phyloP scores from a whole-genome alignment of 768 basidiomycete species.

The Filobasidium floriforme region DNA sequence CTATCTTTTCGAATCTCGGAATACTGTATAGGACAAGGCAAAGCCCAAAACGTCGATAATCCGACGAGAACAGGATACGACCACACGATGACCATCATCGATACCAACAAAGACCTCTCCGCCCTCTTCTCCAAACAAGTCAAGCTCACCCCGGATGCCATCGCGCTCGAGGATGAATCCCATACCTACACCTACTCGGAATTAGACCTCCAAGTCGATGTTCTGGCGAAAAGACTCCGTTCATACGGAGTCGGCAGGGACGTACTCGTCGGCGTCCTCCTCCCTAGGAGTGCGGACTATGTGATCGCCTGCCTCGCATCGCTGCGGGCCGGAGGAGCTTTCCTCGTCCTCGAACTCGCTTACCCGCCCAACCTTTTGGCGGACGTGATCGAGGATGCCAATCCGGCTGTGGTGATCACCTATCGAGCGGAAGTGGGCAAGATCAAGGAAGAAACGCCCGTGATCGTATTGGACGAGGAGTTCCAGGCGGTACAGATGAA shows the following conservation, averaged over 20 bases:
- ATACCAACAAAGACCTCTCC: slow-evolving; percentile 2
- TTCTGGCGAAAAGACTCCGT: slow-evolving; percentile 12
- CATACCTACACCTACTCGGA: slow-evolving; percentile 19
- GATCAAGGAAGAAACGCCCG: slow-evolving; percentile 18
- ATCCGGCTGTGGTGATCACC: slow-evolving; percentile 22
- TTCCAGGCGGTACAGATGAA: background rate
- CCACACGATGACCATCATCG: slow-evolving; percentile 4
- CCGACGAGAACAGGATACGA: no score
- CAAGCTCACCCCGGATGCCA: slow-evolving; percentile 7
- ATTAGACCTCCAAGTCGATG: slow-evolving; percentile 14
- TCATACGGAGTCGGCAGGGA: slow-evolving; percentile 19
- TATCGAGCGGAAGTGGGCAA: slow-evolving; percentile 10
- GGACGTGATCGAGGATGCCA: slow-evolving; percentile 23
- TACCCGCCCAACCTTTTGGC: slow-evolving; percentile 19
- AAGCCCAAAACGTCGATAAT: no score
- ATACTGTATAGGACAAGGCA: no score
- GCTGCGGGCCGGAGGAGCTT: slow-evolving; percentile 22
- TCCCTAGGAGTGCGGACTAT: slow-evolving; percentile 23
- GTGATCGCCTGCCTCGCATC: slow-evolving; percentile 23
- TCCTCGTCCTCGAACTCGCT: slow-evolving; percentile 25
- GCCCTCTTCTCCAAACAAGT: background rate
- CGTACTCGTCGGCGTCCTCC: slow-evolving; percentile 23
- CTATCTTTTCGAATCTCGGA: no score
- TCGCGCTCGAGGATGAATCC: slow-evolving; percentile 23
- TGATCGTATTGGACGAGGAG: slow-evolving; percentile 17